Percentiles rank a stretch among this genome's conserved stretches.
Evolutionary conservation across 805 yeast species (phyloP).

Genomic region (Ogataea salicorniae): DNA sequence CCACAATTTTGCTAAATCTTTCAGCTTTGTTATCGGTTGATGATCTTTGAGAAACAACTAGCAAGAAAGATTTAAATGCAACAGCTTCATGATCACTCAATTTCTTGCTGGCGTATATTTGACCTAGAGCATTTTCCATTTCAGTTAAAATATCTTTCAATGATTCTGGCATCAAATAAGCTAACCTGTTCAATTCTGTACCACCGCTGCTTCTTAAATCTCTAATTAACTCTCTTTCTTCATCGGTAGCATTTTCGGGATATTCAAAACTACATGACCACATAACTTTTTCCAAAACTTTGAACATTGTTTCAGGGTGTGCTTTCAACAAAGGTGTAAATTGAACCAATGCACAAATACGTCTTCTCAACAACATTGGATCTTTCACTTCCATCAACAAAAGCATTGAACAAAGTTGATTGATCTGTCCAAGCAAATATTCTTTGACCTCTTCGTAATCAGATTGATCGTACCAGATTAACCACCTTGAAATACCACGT

Average conservation of each 20-base stretch:
- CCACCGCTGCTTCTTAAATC: conserved; percentile 91
- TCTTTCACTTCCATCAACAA: conserved; percentile 71
- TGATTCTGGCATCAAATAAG: conserved; percentile 91
- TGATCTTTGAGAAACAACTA: conserved; percentile 88
- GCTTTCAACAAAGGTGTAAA: conserved; percentile 90
- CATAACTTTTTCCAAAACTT: conserved; percentile 76
- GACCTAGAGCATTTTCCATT: conserved; percentile 73
- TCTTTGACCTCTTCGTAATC: conserved; percentile 49
- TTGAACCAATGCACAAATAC: conserved; percentile 82
- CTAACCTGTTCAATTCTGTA: conserved; percentile 88
- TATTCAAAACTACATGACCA: conserved; percentile 81
- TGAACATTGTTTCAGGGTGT: conserved; percentile 82
- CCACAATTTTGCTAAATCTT: conserved; percentile 81
- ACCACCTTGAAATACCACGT: conserved; percentile 93
- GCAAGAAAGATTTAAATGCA: conserved; percentile 84
- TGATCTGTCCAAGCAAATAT: conserved; percentile 50
- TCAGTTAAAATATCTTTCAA: conserved; percentile 76
- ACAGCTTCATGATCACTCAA: conserved; percentile 89
- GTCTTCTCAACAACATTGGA: conserved; percentile 76
- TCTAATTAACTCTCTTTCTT: conserved; percentile 71
- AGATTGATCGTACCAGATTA: conserved; percentile 74
- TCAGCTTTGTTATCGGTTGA: conserved; percentile 64
- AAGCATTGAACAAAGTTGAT: conserved; percentile 67
- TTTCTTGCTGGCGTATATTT: conserved; percentile 60
- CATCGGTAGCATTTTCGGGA: conserved; percentile 54